These are phyloP conservation scores for Coemansia sp. DNA, from an alignment of 192 early-diverging fungal species.

Conservation along the genomic window DNA sequence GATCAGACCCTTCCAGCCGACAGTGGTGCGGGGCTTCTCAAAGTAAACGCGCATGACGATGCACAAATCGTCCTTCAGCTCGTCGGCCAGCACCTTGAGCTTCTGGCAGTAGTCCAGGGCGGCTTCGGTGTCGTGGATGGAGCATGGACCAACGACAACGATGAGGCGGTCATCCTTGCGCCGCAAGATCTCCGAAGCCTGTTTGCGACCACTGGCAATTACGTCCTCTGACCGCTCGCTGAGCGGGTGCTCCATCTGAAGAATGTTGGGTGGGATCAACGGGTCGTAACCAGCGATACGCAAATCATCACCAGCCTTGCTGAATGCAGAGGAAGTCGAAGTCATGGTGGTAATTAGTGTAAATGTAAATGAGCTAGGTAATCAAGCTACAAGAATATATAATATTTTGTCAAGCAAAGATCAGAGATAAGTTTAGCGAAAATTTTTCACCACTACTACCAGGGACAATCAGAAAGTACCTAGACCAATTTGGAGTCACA, in stretches of 20 bases:
- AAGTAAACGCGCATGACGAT: constrained; percentile 98
- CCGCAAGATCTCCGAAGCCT: constrained; percentile 72
- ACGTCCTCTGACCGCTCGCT: constrained; percentile 50
- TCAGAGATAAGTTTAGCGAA: not conserved
- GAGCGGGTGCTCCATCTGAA: constrained; percentile 81
- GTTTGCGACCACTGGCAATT: constrained; percentile 57
- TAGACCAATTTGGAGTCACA: not conserved
- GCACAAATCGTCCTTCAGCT: constrained; percentile 71
- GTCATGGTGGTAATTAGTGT: constrained; percentile 17
- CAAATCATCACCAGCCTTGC: constrained; percentile 73
- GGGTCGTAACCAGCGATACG: constrained; percentile 87
- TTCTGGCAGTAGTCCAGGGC: constrained; percentile 81
- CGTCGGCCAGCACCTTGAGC: constrained; percentile 62
- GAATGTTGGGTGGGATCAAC: constrained; percentile 87
- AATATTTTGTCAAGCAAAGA: constrained; percentile 3
- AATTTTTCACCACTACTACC: not conserved
- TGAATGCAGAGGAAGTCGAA: constrained; percentile 50
- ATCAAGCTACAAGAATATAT: not conserved
- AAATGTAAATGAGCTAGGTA: not conserved
- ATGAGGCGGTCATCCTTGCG: constrained; percentile 85
- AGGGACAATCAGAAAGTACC: not conserved
- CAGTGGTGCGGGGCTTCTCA: constrained; percentile 97
- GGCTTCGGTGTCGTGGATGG: constrained; percentile 88
- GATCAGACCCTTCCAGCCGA: constrained; percentile 88
- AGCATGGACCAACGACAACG: constrained; percentile 93